These are phyloP conservation scores for Lachnellula occidentalis DNA, from an alignment of 2,329 filamentous ascomycete species.

Conservation along the genomic window DNA sequence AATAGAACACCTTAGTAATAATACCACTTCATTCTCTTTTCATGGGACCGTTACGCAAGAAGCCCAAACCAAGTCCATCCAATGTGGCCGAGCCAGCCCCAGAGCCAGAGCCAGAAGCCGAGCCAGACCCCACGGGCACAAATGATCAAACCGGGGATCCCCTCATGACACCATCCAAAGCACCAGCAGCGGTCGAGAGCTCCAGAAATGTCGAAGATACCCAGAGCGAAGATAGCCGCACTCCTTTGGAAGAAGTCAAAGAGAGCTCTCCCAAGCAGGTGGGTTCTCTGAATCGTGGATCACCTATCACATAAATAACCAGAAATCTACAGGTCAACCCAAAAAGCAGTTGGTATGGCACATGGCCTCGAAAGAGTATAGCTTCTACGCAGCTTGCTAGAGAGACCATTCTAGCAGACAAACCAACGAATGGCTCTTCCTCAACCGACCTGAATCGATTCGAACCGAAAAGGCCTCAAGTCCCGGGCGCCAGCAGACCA, in stretches of 20 bases:
- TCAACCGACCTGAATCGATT: conserved; percentile 26
- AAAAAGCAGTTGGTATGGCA: conserved; percentile 52
- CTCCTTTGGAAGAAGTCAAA: conserved; percentile 11
- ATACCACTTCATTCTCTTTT: conserved; percentile 3
- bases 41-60: conserved; percentile 28
- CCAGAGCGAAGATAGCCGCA: conserved; percentile 7
- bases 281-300: not conserved
- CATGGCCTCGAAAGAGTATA: conserved; percentile 55
- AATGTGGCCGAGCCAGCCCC: conserved; percentile 15
- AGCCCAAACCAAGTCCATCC: conserved; percentile 16
- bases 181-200: not conserved
- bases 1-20: not conserved
- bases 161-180: not conserved
- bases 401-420: conserved; percentile 54
- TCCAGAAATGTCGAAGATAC: conserved; percentile 4
- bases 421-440: conserved; percentile 22
- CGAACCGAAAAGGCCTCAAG: conserved; percentile 22
- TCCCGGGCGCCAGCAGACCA: conserved; percentile 20
- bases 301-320: conserved; percentile 2
- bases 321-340: conserved; percentile 18
- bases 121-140: conserved; percentile 2
- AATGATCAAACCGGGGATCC: not conserved
- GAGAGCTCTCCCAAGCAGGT: conserved; percentile 12
- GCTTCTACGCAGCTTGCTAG: conserved; percentile 55
- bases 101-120: conserved; percentile 1